Evolutionary conservation across 2,329 filamentous ascomycete species (phyloP).

Genomic region (Arachnomyces sp.): DNA sequence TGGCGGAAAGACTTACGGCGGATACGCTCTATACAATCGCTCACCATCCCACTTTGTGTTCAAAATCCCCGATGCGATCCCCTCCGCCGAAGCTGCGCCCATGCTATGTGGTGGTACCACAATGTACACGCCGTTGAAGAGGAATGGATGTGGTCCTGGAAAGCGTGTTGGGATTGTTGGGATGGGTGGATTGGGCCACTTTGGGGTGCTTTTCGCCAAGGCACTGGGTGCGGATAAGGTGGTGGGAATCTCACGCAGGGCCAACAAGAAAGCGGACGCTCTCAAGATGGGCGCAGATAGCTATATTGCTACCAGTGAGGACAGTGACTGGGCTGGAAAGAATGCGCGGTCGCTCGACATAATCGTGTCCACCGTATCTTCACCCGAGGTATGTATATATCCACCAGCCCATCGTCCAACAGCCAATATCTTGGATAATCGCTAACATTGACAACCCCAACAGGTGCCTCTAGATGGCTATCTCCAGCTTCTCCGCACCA

Average conservation of each 20-base stretch:
- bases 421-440: too few species aligned
- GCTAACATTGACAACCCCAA: too few species aligned
- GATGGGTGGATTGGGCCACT: conserved; percentile 66
- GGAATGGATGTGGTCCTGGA: conserved; percentile 61
- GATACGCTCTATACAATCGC: conserved; percentile 51
- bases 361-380: conserved; percentile 53
- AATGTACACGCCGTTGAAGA: conserved; percentile 59
- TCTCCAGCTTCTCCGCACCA: conserved; percentile 50
- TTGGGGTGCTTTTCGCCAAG: conserved; percentile 63
- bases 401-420: too few species aligned
- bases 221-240: conserved; percentile 61
- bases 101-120: conserved; percentile 75
- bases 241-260: conserved; percentile 47
- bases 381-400: too few species aligned
- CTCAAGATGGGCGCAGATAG: conserved; percentile 47
- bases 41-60: conserved; percentile 53
- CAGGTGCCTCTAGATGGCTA: conserved; percentile 61
- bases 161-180: conserved; percentile 66
- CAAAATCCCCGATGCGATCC: conserved; percentile 46
- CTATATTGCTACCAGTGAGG: conserved; percentile 53
- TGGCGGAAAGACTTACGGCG: conserved; percentile 55
- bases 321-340: conserved; percentile 45
- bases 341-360: conserved; percentile 46
- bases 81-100: conserved; percentile 51
- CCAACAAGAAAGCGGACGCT: conserved; percentile 46